Conservation (phyloP, 2,329 filamentous ascomycete species). For the Incumbomyces delicatus region DNA sequence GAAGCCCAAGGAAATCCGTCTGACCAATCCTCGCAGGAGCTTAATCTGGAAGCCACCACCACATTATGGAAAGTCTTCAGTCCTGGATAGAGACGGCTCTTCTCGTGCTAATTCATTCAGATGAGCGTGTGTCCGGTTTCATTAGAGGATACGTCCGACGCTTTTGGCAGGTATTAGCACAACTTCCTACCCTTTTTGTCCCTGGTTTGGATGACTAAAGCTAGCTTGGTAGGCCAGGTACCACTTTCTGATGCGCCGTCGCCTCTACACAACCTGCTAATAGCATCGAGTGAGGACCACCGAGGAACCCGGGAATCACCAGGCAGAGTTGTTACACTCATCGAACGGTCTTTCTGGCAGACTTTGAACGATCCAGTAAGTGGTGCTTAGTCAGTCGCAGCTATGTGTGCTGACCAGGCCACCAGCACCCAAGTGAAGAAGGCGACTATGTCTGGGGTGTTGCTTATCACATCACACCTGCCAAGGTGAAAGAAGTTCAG, state of each 20-base stretch:
- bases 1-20: neutral
- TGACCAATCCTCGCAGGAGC: slow-evolving; percentile 48
- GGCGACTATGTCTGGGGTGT: slow-evolving; percentile 67
- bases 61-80: slow-evolving; percentile 61
- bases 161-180: slow-evolving; percentile 81
- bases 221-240: slow-evolving; percentile 20
- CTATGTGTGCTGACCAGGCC: slow-evolving; percentile 15
- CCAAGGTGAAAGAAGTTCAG: slow-evolving; percentile 68
- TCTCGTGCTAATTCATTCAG: slow-evolving; percentile 36
- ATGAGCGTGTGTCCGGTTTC: slow-evolving; percentile 76
- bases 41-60: slow-evolving; percentile 98
- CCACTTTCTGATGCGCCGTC: too few species aligned
- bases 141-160: slow-evolving; percentile 87
- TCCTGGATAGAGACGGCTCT: neutral
- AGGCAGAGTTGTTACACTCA: slow-evolving; percentile 86
- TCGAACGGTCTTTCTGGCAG: slow-evolving; percentile 74
- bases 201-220: slow-evolving; percentile 6
- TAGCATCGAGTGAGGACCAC: slow-evolving; percentile 67
- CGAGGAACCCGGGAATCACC: slow-evolving; percentile 80
- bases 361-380: slow-evolving; percentile 56
- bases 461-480: slow-evolving; percentile 71
- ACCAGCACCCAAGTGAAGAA: neutral
- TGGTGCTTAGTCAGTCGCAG: neutral
- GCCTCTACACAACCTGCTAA: slow-evolving; percentile 6
- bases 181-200: neutral